Evolutionary conservation across 306 rosid genomes (phyloP).

Genomic region (Adenanthera pavonina): DNA sequence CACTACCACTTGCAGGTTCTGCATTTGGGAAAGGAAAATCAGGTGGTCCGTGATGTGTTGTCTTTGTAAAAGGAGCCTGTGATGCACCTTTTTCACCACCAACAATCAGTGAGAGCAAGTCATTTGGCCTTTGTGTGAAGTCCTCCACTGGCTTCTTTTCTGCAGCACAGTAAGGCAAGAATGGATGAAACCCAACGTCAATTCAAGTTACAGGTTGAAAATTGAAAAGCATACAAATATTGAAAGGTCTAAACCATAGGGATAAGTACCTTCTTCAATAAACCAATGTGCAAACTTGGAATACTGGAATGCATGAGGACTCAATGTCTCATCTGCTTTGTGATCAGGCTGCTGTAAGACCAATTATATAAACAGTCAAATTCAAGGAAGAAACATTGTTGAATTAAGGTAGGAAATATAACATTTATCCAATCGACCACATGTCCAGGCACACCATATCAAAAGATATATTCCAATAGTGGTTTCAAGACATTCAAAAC

Average conservation of each 20-base stretch:
- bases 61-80: conserved; percentile 50
- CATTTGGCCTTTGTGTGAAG: conserved; percentile 66
- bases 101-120: conserved; percentile 79
- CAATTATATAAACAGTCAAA: conserved; percentile 43
- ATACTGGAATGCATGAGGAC: conserved; percentile 65
- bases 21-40: conserved; percentile 52
- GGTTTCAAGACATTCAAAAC: neutral
- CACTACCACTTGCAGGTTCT: conserved; percentile 50
- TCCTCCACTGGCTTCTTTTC: conserved; percentile 68
- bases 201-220: neutral
- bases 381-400: conserved; percentile 16
- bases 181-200: conserved; percentile 15
- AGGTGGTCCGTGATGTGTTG: conserved; percentile 46
- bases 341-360: conserved; percentile 51
- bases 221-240: neutral
- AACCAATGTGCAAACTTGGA: conserved; percentile 95
- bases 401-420: neutral
- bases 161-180: conserved; percentile 46
- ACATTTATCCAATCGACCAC: conserved; percentile 11
- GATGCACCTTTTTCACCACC: conserved; percentile 73
- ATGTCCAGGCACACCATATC: neutral
- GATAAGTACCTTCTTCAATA: conserved; percentile 77
- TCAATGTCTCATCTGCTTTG: conserved; percentile 62
- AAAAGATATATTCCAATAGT: neutral
- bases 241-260: conserved; percentile 27